Percentiles rank a stretch among this genome's conserved stretches.
Conservation (phyloP, 2,329 filamentous ascomycete genomes). For the Aureobasidium sp. region DNA sequence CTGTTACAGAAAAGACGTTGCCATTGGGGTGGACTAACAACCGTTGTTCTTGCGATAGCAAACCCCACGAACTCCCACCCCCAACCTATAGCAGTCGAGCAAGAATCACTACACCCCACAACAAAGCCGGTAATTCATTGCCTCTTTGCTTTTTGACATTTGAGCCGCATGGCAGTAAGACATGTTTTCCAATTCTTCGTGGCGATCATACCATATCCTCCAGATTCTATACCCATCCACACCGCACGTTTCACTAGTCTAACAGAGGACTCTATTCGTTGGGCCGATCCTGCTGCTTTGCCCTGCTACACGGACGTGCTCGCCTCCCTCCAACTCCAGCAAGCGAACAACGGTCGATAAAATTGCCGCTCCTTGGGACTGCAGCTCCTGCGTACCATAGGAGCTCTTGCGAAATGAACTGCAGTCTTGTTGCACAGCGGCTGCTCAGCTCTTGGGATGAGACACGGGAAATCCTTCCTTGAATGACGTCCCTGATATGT, state of each 20-base stretch:
- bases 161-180: slow-evolving; percentile 12
- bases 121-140: neutral
- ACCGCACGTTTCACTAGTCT: slow-evolving; percentile 12
- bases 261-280: slow-evolving; percentile 9
- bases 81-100: neutral
- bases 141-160: slow-evolving; percentile 13
- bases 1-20: slow-evolving; percentile 9
- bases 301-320: neutral
- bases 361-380: slow-evolving; percentile 9
- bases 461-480: neutral
- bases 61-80: slow-evolving; percentile 2
- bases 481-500: neutral
- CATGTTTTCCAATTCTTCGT: neutral
- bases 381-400: slow-evolving; percentile 9
- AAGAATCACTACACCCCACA: neutral
- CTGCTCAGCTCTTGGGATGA: slow-evolving; percentile 7
- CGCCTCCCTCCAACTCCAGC: neutral
- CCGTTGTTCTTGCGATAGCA: slow-evolving; percentile 2
- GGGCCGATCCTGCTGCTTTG: slow-evolving; percentile 6
- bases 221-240: neutral
- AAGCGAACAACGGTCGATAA: slow-evolving; percentile 11
- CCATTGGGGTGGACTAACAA: slow-evolving; percentile 2
- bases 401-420: slow-evolving; percentile 10
- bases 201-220: slow-evolving; percentile 6
- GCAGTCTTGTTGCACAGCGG: neutral